phyloP scores from a whole-genome alignment of 371 early-diverging fungal species.

The Apophysomyces sp. region DNA sequence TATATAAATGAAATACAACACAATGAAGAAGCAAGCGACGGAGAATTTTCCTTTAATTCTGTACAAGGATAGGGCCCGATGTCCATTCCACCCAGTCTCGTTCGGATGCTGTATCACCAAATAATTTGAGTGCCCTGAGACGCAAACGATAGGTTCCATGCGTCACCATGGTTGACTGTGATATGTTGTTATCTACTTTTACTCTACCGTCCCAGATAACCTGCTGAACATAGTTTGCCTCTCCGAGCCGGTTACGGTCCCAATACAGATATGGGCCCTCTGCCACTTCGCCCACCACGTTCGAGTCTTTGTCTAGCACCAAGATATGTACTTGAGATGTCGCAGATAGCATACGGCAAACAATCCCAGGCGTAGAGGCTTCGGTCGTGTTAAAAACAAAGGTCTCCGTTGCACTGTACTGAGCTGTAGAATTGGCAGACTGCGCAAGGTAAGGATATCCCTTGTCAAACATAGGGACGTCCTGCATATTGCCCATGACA shows the following conservation, averaged over 20 bases:
- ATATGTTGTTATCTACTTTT: background rate
- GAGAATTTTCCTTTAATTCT: background rate
- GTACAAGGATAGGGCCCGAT: constrained; percentile 17
- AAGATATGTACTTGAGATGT: constrained; percentile 8
- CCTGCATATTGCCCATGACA: constrained; percentile 46
- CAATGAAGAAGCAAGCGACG: background rate
- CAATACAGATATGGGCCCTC: constrained; percentile 18
- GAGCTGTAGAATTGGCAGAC: background rate
- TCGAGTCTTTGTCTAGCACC: constrained; percentile 3
- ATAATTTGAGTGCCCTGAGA: constrained; percentile 7
- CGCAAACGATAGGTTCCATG: constrained; percentile 9
- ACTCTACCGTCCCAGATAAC: constrained; percentile 19
- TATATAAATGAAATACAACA: background rate
- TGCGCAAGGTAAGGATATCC: constrained; percentile 31
- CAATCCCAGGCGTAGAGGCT: constrained; percentile 11
- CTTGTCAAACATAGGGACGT: constrained; percentile 39
- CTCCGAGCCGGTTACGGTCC: constrained; percentile 18
- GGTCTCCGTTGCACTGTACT: constrained; percentile 8
- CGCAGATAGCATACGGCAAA: constrained; percentile 18
- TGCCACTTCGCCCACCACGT: constrained; percentile 11
- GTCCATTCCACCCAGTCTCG: constrained; percentile 16
- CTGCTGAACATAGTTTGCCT: background rate
- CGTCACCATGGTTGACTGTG: background rate
- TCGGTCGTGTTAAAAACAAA: constrained; percentile 12
- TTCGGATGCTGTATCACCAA: constrained; percentile 2